Percentiles rank a stretch among this genome's conserved stretches.
These are phyloP conservation scores for Suillus tomentosus DNA, from an alignment of 768 basidiomycete genomes.

Conservation along the genomic window DNA sequence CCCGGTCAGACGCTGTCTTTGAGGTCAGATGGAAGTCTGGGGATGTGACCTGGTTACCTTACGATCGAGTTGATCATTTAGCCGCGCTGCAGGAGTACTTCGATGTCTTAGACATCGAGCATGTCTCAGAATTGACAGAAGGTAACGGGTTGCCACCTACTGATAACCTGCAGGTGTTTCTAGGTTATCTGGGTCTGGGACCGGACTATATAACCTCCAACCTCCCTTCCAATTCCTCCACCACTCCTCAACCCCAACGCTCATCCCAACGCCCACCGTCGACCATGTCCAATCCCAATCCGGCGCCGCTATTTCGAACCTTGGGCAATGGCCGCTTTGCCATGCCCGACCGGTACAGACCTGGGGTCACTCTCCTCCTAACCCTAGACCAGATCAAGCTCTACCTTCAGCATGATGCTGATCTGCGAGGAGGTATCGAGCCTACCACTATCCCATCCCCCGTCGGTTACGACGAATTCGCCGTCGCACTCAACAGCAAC, in stretches of 20 bases:
- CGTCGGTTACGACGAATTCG: background rate
- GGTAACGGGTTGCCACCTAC: background rate
- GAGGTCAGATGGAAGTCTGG: too few species aligned
- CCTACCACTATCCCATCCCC: background rate
- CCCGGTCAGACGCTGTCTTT: too few species aligned
- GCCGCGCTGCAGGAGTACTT: background rate
- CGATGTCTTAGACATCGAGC: background rate
- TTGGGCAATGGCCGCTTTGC: background rate
- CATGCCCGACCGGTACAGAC: background rate
- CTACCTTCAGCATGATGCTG: background rate
- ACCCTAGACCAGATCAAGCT: background rate
- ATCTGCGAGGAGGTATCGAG: fast-evolving
- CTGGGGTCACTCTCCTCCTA: background rate
- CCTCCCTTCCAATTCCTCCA: too few species aligned
- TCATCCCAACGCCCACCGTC: too few species aligned
- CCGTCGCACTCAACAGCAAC: background rate
- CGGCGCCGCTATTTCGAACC: too few species aligned
- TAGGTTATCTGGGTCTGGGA: background rate
- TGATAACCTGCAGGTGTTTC: background rate
- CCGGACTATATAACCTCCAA: too few species aligned
- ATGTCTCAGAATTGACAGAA: background rate
- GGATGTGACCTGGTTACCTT: too few species aligned
- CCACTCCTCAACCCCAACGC: too few species aligned
- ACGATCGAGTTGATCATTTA: too few species aligned
- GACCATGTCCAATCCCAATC: too few species aligned